A percentile compares a stretch with the other conserved stretches of the same genome.
Evolutionary conservation across 1,284 basidiomycete species (phyloP).

Genomic region (Ceratobasidium sp.): DNA sequence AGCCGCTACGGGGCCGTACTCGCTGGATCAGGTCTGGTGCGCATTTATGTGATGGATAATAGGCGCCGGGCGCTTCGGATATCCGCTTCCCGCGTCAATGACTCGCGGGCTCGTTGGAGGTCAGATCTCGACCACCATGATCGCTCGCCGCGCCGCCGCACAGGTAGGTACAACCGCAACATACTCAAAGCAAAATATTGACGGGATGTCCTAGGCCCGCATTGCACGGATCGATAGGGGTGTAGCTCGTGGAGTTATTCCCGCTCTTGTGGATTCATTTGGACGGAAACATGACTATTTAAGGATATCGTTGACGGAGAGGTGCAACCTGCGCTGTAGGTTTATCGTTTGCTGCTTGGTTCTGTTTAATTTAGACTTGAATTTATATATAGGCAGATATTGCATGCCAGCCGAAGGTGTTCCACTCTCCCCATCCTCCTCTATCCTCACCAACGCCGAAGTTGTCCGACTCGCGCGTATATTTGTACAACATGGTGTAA

Average conservation of each 20-base stretch:
- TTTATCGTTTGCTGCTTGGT: constrained; percentile 39
- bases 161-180: constrained; percentile 12
- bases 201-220: constrained; percentile 57
- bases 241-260: constrained; percentile 58
- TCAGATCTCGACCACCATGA: constrained; percentile 12
- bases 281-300: constrained; percentile 81
- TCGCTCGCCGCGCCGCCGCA: constrained; percentile 27
- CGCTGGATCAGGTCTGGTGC: background rate
- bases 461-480: constrained; percentile 77
- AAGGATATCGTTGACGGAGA: constrained; percentile 85
- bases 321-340: constrained; percentile 87
- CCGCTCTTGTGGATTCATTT: constrained; percentile 73
- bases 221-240: constrained; percentile 66
- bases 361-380: constrained; percentile 16
- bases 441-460: constrained; percentile 81
- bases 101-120: background rate
- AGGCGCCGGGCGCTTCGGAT: constrained; percentile 42
- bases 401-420: constrained; percentile 90
- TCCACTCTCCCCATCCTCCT: constrained; percentile 73
- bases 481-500: constrained; percentile 85
- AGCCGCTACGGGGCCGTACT: constrained; percentile 5
- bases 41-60: too few species aligned
- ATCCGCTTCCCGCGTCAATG: background rate
- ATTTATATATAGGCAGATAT: constrained; percentile 73
- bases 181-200: background rate